Conservation (phyloP, 2,329 filamentous ascomycete genomes). For the Talaromyces sp. region DNA sequence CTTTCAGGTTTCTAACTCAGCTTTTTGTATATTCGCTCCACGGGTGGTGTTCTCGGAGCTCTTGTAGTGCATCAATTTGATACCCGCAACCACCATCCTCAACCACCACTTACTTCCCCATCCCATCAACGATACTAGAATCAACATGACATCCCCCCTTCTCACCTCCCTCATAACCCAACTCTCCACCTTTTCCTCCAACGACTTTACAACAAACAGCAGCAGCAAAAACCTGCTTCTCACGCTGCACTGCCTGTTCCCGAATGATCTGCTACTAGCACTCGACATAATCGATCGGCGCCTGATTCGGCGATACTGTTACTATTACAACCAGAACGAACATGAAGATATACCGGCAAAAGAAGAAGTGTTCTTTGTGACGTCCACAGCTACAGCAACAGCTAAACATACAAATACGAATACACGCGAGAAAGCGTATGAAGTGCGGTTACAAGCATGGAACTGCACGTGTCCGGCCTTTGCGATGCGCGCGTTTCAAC, state of each 20-base stretch:
- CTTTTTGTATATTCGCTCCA: no score
- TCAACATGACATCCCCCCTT: not conserved
- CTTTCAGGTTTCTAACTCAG: no score
- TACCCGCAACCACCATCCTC: not conserved
- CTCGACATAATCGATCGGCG: conserved; percentile 79
- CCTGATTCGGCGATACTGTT: conserved; percentile 58
- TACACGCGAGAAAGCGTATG: conserved; percentile 45
- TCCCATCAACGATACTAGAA: no score
- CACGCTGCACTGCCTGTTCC: conserved; percentile 80
- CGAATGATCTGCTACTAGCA: conserved; percentile 71
- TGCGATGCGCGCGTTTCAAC: conserved; percentile 62
- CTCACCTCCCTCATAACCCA: conserved; percentile 8
- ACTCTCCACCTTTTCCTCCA: conserved; percentile 8
- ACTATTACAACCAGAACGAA: conserved; percentile 22
- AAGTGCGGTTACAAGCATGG: conserved; percentile 71
- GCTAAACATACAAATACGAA: no score
- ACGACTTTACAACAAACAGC: conserved; percentile 12
- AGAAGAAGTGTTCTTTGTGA: conserved; percentile 56
- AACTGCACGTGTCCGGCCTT: conserved; percentile 88
- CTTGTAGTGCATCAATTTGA: no score
- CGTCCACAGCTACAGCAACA: conserved; percentile 49
- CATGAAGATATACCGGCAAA: no score
- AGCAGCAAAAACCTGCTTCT: conserved; percentile 54
- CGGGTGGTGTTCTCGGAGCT: no score
- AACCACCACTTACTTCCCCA: no score